Conservation (phyloP, 176 grass and related monocot genomes). For the Chrysopogon serrulatus region DNA sequence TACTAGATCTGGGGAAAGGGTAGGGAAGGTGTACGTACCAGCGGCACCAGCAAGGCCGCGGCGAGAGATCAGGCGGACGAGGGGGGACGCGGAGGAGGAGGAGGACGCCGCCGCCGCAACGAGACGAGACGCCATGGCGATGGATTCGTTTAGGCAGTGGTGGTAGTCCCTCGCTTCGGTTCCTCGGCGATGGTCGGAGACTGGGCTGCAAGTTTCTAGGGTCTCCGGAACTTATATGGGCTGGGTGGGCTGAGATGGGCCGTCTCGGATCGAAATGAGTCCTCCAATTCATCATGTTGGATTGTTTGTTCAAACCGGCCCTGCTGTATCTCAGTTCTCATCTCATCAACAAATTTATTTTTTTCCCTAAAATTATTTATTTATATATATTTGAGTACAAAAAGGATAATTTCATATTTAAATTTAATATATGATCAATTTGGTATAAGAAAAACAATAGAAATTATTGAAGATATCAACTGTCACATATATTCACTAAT, state of each 20-base stretch:
- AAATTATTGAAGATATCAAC: no score
- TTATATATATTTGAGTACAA: no score
- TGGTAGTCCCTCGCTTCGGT: background rate
- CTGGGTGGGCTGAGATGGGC: background rate
- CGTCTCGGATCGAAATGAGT: background rate
- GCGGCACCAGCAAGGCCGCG: conserved; percentile 40
- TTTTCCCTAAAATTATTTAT: no score
- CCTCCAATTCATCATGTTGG: background rate
- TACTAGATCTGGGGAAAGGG: conserved; percentile 14
- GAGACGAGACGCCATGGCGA: conserved; percentile 45
- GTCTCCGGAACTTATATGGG: background rate
- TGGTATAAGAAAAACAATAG: no score
- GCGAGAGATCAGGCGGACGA: conserved; percentile 35
- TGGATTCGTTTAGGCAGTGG: background rate
- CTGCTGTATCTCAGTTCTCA: no score
- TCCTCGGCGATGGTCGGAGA: background rate
- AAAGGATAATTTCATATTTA: no score
- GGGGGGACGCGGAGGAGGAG: conserved; percentile 10
- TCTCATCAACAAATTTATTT: no score
- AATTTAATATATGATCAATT: no score
- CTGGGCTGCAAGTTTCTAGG: background rate
- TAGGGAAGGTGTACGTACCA: conserved; percentile 1
- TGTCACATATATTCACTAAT: no score
- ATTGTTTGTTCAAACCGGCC: background rate
- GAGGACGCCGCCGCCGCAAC: conserved; percentile 29